Evolutionary conservation across 257 asterid genomes (phyloP).

Genomic region (Solanum phureja): DNA sequence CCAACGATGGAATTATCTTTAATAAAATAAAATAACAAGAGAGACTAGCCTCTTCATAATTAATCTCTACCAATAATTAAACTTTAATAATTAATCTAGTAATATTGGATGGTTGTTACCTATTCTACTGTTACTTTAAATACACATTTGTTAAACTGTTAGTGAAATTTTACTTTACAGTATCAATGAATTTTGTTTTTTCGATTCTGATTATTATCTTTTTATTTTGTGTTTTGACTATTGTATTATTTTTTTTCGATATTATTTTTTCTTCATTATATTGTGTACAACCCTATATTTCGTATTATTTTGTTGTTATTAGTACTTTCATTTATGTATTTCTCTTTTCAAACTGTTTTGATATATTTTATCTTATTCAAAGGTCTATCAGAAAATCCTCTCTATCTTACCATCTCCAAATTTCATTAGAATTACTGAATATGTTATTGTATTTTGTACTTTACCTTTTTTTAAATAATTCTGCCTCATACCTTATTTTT

Average conservation of each 20-base stretch:
- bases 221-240: neutral
- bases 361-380: no score
- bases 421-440: neutral
- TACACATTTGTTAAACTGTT: neutral
- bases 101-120: neutral
- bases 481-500: neutral
- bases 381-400: neutral
- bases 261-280: neutral
- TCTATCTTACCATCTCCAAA: neutral
- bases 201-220: neutral
- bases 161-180: neutral
- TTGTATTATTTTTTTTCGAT: accelerated
- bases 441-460: neutral
- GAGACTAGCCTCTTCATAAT: no score
- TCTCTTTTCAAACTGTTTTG: neutral
- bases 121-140: neutral
- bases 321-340: neutral
- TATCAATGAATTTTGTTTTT: neutral
- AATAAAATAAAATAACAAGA: no score
- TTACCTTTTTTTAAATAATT: neutral
- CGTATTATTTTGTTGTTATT: neutral
- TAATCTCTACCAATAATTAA: neutral
- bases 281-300: neutral
- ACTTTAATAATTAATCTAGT: neutral
- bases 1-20: no score